These are phyloP conservation scores for Xylaria cubensis DNA, from an alignment of 495 filamentous ascomycete species.

Conservation along the genomic window DNA sequence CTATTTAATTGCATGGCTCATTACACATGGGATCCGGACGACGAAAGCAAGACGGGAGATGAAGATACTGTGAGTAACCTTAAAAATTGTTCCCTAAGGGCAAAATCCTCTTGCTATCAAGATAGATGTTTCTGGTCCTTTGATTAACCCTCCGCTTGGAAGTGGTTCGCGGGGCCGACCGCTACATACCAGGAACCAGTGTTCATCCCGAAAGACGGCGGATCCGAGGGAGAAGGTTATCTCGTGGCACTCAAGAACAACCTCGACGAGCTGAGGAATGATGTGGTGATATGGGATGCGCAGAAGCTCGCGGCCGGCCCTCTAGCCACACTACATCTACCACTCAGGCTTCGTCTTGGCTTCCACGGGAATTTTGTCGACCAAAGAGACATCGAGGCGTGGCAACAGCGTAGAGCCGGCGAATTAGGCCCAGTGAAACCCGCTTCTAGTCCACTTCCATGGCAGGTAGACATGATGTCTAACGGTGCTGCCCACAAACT, in stretches of 20 bases:
- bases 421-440: constrained; percentile 51
- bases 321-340: constrained; percentile 54
- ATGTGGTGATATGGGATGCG: constrained; percentile 59
- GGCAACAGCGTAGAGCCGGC: constrained; percentile 45
- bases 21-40: constrained; percentile 44
- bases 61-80: constrained; percentile 12
- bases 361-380: constrained; percentile 59
- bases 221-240: constrained; percentile 62
- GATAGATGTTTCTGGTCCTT: neutral
- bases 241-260: constrained; percentile 62
- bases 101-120: neutral
- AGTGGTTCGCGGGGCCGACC: constrained; percentile 57
- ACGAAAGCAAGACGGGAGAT: constrained; percentile 34
- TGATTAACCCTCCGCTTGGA: constrained; percentile 34
- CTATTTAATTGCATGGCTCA: constrained; percentile 57
- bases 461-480: constrained; percentile 42
- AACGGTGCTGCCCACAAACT: neutral
- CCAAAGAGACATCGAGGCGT: constrained; percentile 51
- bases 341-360: constrained; percentile 51
- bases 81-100: neutral
- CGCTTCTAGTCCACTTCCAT: constrained; percentile 49
- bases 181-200: constrained; percentile 64
- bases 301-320: constrained; percentile 51
- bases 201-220: constrained; percentile 57
- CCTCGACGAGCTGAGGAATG: constrained; percentile 56